Evolutionary conservation across 768 basidiomycete species (phyloP), one percentile per base, ranked within the genome.

Genomic region (Naematelia encephala): DNA sequence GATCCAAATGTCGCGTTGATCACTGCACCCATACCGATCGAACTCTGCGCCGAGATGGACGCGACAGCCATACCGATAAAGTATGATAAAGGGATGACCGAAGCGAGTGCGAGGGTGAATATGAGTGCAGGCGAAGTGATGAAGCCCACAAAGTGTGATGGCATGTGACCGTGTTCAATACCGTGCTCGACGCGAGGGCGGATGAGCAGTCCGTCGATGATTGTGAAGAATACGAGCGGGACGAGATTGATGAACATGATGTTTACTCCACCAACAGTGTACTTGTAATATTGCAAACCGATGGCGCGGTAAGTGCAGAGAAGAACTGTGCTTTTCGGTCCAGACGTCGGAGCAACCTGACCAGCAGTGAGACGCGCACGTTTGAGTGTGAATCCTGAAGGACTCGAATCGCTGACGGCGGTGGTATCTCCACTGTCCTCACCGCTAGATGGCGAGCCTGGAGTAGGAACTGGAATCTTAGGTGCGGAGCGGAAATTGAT

Each of bases 51-150:
- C n/a, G 89, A 91, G 70, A 99, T 98, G 45, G 90, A 92, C 2
- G 96, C 96, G 60, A 99, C 96, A 5, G 96, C 96, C 96, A 97
- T 97, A 16, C 96, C 96, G 72, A 99, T 98, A 80, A 99, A 99
- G 81, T 99, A 99, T 5, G 90, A 92, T 19, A 99, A 82, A 0
- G 96, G 96, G 64, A 99, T 98, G 70, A 99, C 91, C 66, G 89
- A 90, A 25, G 88, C 84, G 46, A 99, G 81, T 64, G 87, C 84
- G 68, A 93, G 78, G 45, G 90, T 64, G 77, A 99, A 98, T 68
- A 98, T 87, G 68, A 90, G 78, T 2, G 82, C 84, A 50, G 86
- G 86, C 1, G 86, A 86, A 5, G 89, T 83, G 57, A 98, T 72
- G 64, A 88, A 77, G 3, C 80, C 80, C 46, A 96, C 80, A 62